Evolutionary conservation across 2,329 filamentous ascomycete genomes (phyloP).

Genomic region (Domatiomyces globalis): DNA sequence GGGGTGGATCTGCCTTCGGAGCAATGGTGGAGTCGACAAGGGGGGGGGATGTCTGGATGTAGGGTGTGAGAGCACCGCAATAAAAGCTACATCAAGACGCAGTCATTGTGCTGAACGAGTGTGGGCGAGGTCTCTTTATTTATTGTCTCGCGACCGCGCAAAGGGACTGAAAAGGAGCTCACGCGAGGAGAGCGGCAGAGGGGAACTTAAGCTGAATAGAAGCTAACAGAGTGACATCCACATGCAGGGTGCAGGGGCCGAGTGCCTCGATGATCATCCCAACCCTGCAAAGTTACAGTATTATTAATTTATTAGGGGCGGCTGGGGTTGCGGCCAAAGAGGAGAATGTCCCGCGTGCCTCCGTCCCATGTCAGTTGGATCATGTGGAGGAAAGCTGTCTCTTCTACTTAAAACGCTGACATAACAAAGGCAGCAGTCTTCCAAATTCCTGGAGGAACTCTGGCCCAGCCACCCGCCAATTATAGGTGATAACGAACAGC

Average conservation of each 20-base stretch:
- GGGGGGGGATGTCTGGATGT: background rate
- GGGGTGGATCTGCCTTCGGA: background rate
- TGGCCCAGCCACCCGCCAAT: background rate
- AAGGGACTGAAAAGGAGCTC: background rate
- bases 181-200: background rate
- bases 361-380: background rate
- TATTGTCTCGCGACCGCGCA: background rate
- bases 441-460: background rate
- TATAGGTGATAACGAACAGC: background rate
- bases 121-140: background rate
- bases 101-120: background rate
- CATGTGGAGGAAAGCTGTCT: background rate
- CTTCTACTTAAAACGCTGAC: no score
- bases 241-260: background rate
- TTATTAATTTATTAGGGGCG: no score
- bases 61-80: background rate
- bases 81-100: conserved; percentile 1
- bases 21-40: background rate
- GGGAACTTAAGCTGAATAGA: background rate
- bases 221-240: background rate
- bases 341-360: background rate
- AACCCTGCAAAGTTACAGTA: no score
- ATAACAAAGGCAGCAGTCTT: background rate
- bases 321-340: background rate
- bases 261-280: no score